Base-by-base conservation (phyloP, 2,329 filamentous ascomycete species). In the Penicillium aurantiogriseum region DNA sequence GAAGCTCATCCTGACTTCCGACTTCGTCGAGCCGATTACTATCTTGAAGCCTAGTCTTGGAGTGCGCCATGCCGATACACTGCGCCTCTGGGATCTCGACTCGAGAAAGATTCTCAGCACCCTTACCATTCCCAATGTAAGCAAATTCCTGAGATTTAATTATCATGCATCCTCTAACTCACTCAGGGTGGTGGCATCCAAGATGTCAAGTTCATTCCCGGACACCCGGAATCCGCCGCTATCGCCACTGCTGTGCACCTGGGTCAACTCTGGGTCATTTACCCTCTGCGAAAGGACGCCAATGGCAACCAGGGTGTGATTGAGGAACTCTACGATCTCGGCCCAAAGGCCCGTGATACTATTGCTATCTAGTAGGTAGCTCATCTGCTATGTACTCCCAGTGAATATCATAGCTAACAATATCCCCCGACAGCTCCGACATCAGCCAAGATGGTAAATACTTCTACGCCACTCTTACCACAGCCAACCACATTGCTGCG, bases 131-230 rank as follows among this genome's bases (percentile, higher is more conserved):
- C 84, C 84, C 23, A 67, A 84, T 49, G 81, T 80, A 67, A 63
- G 77, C 44, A 2, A 19, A 17, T 4, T 1, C 10, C 8, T 23
- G n/a, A 31, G 0, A 15, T 3, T 1, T 8, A 8, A 23, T 35
- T 2, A 6, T 10, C 13, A 13, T 36, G 4, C 19, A 46, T n/a
- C 4, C 17, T 33, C 33, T 29, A 57, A 53, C 25, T 25, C 38
- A 4, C 27, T 31, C 44, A 77, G 73, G 82, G 83, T 36, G 77
- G 78, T 40, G 84, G 84, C 59, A 86, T 87, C 50, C 84, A 87
- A 65, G 84, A 87, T 61, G 81, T 87, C 66, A 87, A 87, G 70
- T 86, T 86, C 73, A 87, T 87, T 60, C 85, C 84, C 1, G 81
- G 82, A 9, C 83, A 87, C 75, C 67, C 74, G 7, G 84, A 87